Evolutionary conservation across 164 flowering plant genomes (phyloP), one percentile per base, ranked within the genome.

Genomic region (Kalanchoe fedtschenkoi): DNA sequence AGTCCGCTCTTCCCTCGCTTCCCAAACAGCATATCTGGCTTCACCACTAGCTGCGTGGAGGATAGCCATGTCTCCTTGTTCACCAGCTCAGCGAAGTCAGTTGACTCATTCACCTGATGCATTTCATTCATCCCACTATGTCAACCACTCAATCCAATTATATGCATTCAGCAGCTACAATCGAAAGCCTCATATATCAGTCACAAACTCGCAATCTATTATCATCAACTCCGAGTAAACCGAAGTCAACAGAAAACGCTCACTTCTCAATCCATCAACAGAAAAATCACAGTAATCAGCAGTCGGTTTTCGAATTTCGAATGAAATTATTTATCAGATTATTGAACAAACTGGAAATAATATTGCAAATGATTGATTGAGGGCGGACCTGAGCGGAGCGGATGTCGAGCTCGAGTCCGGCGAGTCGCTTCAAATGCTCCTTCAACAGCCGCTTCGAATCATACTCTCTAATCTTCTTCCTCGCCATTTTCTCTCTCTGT

Each of bases 1-100:
- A 91, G 72, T 6, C 98, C 98, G 73, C 96, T 89, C 88, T 91
- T 91, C 43, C 98, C 96, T 60, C 95, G 91, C 67, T 92, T 92
- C 53, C 98, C 96, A 63, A 92, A 92, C 74, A 92, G 70, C 98
- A 92, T 92, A 67, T 92, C 98, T 0, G 98, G 96, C 66, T 92
- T 92, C 58, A 92, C 96, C 59, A 92, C 98, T 73, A 92, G 67
- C 63, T 66, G 84, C 7, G 84, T 74, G 26, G 98, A 83, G 14
- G 96, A 89, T 21, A 92, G 79, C 96, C 98, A 89, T 73, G 91
- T 79, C 59, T 92, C 88, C 60, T 68, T 62, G 71, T 88, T 76
- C 14, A 80, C 74, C 58, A 92, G 46, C 64, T 92, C 89, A 1
- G 79, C 65, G 65, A 89, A 89, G 62, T 92, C 96, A 0, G 96